phyloP scores from a whole-genome alignment of 768 basidiomycete genomes.

The Daedaleopsis nitida region DNA sequence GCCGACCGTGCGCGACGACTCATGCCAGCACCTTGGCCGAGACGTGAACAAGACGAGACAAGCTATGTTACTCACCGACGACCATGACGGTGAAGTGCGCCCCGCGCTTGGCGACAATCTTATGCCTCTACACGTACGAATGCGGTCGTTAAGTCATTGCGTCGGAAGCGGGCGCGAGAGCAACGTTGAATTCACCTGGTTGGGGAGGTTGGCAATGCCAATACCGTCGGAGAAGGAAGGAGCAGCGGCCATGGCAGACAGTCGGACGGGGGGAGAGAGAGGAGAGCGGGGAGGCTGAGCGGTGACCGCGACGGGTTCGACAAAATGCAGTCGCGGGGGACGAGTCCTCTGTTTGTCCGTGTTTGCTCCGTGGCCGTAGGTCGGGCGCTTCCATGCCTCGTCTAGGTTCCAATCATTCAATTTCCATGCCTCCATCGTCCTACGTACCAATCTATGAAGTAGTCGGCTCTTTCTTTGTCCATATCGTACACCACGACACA shows the following conservation, averaged over 20 bases:
- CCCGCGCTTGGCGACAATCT: slow-evolving; percentile 97
- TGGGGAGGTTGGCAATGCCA: slow-evolving; percentile 95
- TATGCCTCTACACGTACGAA: slow-evolving; percentile 74
- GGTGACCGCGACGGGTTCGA: background rate
- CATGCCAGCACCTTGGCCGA: too few species aligned
- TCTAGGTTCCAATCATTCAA: background rate
- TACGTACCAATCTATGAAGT: background rate
- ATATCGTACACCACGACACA: too few species aligned
- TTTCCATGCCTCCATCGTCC: background rate
- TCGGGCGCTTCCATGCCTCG: background rate
- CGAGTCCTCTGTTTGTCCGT: background rate
- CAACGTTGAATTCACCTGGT: slow-evolving; percentile 68
- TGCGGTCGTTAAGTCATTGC: slow-evolving; percentile 9
- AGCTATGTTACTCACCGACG: slow-evolving; percentile 65
- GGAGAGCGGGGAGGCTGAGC: background rate
- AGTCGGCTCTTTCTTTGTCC: too few species aligned
- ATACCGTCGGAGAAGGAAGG: slow-evolving; percentile 64
- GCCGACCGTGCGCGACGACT: background rate
- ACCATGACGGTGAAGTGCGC: slow-evolving; percentile 99
- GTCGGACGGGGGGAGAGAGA: background rate
- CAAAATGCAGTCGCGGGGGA: background rate
- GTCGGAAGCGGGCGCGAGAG: background rate
- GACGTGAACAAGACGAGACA: too few species aligned
- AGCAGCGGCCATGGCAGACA: slow-evolving; percentile 16
- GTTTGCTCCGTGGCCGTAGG: background rate